Evolutionary conservation across 306 rosid species (phyloP).

Genomic region (Cucumis sativus): Cucumber_9930_V3 NC_026657.2:37000001-37000500

Average conservation of each 20-base stretch:
- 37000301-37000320: constrained; percentile 18
- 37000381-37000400: constrained; percentile 11
- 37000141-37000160: no score
- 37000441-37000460: constrained; percentile 13
- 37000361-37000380: constrained; percentile 15
- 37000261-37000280: constrained; percentile 9
- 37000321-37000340: constrained; percentile 7
- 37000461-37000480: not conserved
- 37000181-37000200: no score
- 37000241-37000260: not conserved
- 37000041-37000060: not conserved
- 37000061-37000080: not conserved
- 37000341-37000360: constrained; percentile 7
- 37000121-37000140: no score
- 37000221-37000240: not conserved
- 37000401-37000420: constrained; percentile 17
- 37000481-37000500: not conserved
- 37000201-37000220: no score
- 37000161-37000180: no score
- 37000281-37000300: constrained; percentile 16
- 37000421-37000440: constrained; percentile 20
- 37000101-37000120: no score
- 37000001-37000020: not conserved
- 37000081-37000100: not conserved
- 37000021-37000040: not conserved